Evolutionary conservation across 495 filamentous ascomycete species (phyloP).

Genomic region (Hypoxylon perforatum): DNA sequence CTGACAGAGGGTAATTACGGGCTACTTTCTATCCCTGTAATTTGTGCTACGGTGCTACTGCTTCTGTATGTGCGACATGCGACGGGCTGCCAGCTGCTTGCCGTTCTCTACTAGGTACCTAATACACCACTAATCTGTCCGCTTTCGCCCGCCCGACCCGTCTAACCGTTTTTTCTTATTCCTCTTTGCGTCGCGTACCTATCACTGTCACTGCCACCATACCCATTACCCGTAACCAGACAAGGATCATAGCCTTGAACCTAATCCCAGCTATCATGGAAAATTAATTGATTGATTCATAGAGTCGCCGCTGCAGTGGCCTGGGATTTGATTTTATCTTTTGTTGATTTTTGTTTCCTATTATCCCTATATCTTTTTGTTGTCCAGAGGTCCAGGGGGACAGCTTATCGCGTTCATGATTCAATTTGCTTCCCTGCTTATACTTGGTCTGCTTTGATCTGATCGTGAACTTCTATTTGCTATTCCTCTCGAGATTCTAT

Average conservation of each 20-base stretch:
- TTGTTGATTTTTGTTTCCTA: slow-evolving; percentile 2
- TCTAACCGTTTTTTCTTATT: slow-evolving; percentile 10
- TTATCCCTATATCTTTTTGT: not conserved
- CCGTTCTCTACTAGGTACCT: not conserved
- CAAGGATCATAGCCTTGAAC: slow-evolving; percentile 39
- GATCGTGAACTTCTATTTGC: slow-evolving; percentile 17
- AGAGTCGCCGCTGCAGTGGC: slow-evolving; percentile 16
- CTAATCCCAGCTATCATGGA: slow-evolving; percentile 39
- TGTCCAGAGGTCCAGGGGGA: not conserved
- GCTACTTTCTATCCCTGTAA: no score
- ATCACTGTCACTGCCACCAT: slow-evolving; percentile 2
- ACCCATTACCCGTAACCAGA: not conserved
- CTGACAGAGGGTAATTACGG: no score
- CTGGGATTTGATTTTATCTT: slow-evolving; percentile 8
- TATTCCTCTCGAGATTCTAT: slow-evolving; percentile 19
- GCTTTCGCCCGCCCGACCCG: slow-evolving; percentile 9
- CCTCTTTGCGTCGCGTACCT: not conserved
- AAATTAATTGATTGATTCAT: slow-evolving; percentile 42
- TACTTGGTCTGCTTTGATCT: slow-evolving; percentile 10
- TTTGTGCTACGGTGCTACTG: not conserved
- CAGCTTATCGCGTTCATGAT: slow-evolving; percentile 19
- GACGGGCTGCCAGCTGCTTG: no score
- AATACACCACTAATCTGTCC: slow-evolving; percentile 3
- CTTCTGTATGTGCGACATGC: slow-evolving; percentile 15
- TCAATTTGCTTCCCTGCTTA: slow-evolving; percentile 2